Evolutionary conservation across 176 grass and related monocot genomes (phyloP).

Genomic region (Thalia dealbata): DNA sequence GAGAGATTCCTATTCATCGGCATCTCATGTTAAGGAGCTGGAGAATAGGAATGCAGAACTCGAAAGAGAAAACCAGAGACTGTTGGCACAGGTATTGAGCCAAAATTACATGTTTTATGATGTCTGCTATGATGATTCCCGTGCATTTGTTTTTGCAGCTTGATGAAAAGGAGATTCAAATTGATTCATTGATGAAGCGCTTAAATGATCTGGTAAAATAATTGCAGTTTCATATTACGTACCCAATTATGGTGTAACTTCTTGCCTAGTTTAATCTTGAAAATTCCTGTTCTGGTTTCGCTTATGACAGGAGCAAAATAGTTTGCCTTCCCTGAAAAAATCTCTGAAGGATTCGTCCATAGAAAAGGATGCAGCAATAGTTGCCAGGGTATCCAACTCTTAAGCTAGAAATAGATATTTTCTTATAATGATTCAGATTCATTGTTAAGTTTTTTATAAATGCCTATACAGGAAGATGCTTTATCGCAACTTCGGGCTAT

Average conservation of each 20-base stretch:
- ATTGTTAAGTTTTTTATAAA: constrained; percentile 5
- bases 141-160: constrained; percentile 27
- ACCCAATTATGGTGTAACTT: neutral
- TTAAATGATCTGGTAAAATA: constrained; percentile 62
- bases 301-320: constrained; percentile 50
- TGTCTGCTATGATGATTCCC: neutral
- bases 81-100: constrained; percentile 48
- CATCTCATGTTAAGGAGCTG: constrained; percentile 53
- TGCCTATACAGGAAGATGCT: constrained; percentile 75
- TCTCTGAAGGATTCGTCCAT: constrained; percentile 58
- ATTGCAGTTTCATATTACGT: constrained; percentile 1
- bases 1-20: constrained; percentile 28
- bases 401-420: constrained; percentile 9
- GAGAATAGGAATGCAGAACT: constrained; percentile 55
- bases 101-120: neutral
- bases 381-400: constrained; percentile 52
- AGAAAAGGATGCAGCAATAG: constrained; percentile 82
- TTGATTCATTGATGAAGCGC: constrained; percentile 52
- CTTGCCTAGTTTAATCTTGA: neutral
- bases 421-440: constrained; percentile 2
- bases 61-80: constrained; percentile 51
- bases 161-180: constrained; percentile 64
- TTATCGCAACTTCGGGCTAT: constrained; percentile 66
- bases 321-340: constrained; percentile 50
- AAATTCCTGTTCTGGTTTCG: neutral